phyloP scores from a whole-genome alignment of 2,329 filamentous ascomycete species.

The Fusarium verticillioides region DNA sequence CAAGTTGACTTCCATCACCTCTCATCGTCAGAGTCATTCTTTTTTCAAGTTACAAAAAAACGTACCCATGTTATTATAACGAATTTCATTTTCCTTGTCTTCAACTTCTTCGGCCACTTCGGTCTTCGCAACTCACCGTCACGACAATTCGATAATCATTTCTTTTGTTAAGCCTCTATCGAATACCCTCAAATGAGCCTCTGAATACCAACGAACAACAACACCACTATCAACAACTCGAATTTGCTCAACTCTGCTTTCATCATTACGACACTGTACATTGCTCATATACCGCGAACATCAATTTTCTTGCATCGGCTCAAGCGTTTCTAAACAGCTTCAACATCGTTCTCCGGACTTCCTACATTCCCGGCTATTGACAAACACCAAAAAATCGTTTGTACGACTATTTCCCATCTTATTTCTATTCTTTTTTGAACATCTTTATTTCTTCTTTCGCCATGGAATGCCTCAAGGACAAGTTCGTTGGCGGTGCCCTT shows the following conservation, averaged over 20 bases:
- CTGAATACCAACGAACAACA: slow-evolving; percentile 52
- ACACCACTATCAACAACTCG: slow-evolving; percentile 40
- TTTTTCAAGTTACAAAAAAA: slow-evolving; percentile 45
- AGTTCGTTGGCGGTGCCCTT: slow-evolving; percentile 81
- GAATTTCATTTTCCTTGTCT: slow-evolving; percentile 51
- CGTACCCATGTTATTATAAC: slow-evolving; percentile 59
- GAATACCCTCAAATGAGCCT: slow-evolving; percentile 55
- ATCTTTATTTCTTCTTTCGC: slow-evolving; percentile 26
- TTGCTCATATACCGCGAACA: slow-evolving; percentile 44
- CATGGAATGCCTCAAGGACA: slow-evolving; percentile 88
- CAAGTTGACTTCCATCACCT: slow-evolving; percentile 38
- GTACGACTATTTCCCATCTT: slow-evolving; percentile 47
- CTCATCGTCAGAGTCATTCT: slow-evolving; percentile 46
- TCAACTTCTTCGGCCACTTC: slow-evolving; percentile 46
- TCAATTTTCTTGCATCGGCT: slow-evolving; percentile 30
- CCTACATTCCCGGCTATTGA: slow-evolving; percentile 29
- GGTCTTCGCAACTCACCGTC: slow-evolving; percentile 45
- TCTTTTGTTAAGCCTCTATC: slow-evolving; percentile 51
- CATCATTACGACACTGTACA: slow-evolving; percentile 49
- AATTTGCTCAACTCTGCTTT: slow-evolving; percentile 41
- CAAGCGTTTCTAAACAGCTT: slow-evolving; percentile 30
- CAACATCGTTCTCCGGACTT: slow-evolving; percentile 15
- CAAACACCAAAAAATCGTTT: slow-evolving; percentile 41
- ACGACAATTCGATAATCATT: slow-evolving; percentile 51
- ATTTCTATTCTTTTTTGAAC: slow-evolving; percentile 32